Evolutionary conservation across 2,329 filamentous ascomycete genomes (phyloP).

Genomic region (Aspergillus sp.): DNA sequence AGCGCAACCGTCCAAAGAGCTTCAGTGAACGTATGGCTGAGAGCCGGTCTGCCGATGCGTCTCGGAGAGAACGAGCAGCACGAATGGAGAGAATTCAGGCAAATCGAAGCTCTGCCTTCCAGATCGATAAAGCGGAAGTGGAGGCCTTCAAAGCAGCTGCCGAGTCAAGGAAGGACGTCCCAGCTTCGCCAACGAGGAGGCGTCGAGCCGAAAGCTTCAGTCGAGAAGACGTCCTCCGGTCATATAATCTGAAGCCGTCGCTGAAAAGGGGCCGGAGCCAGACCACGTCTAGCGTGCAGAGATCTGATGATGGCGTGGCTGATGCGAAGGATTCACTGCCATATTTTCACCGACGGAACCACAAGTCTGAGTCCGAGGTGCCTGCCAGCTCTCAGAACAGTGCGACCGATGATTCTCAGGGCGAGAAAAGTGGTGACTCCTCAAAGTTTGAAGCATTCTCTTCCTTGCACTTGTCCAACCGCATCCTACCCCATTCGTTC

Average conservation of each 20-base stretch:
- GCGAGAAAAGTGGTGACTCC: slow-evolving; percentile 43
- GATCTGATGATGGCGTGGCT: slow-evolving; percentile 7
- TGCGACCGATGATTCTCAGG: slow-evolving; percentile 15
- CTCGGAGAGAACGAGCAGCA: slow-evolving; percentile 40
- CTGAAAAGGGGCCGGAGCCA: slow-evolving; percentile 40
- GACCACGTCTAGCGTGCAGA: slow-evolving; percentile 35
- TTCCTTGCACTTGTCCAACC: slow-evolving; percentile 75
- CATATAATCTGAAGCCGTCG: slow-evolving; percentile 31
- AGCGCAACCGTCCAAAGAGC: slow-evolving; percentile 49
- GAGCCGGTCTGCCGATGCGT: slow-evolving; percentile 52
- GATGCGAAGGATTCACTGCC: slow-evolving; percentile 21
- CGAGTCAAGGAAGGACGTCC: slow-evolving; percentile 30
- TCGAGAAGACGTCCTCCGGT: slow-evolving; percentile 61
- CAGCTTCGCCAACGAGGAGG: slow-evolving; percentile 52
- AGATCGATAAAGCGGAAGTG: slow-evolving; percentile 46
- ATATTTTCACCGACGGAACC: slow-evolving; percentile 26
- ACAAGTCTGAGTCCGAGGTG: slow-evolving; percentile 24
- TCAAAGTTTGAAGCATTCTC: slow-evolving; percentile 85
- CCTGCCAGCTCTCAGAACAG: slow-evolving; percentile 19
- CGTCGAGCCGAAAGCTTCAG: slow-evolving; percentile 57
- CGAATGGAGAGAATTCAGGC: slow-evolving; percentile 39
- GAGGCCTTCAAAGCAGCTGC: slow-evolving; percentile 45
- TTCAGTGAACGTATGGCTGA: slow-evolving; percentile 87
- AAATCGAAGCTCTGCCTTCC: slow-evolving; percentile 47
- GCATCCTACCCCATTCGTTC: slow-evolving; percentile 78